A percentile compares a stretch with the other conserved stretches of the same genome.
Conservation (phyloP, 2,329 filamentous ascomycete genomes). For the Aschersonia sp. region DNA sequence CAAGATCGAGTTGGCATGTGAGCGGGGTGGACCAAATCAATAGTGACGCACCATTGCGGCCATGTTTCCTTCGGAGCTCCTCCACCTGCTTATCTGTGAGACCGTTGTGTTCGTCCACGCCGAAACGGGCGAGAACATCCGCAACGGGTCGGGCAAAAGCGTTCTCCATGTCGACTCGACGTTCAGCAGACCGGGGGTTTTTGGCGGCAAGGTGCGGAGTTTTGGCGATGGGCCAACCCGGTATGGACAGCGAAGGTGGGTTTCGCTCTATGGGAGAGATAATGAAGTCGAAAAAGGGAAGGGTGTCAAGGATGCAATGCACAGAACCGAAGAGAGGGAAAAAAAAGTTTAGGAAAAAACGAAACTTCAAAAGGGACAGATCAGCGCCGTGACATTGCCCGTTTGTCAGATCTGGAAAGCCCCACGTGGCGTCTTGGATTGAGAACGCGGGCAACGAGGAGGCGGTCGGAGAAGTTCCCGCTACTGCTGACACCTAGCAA, state of each 20-base stretch:
- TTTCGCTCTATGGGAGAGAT: not conserved
- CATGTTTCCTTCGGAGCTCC: conserved; percentile 41
- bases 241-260: not conserved
- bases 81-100: conserved; percentile 44
- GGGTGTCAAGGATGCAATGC: not conserved
- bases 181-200: conserved; percentile 3
- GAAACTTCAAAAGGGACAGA: conserved; percentile 1
- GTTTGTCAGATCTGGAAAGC: conserved; percentile 11
- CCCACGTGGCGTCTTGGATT: conserved; percentile 13
- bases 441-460: conserved; percentile 5
- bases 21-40: conserved; percentile 4
- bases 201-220: not conserved
- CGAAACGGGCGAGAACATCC: conserved; percentile 44
- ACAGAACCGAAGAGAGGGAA: not conserved
- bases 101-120: conserved; percentile 38
- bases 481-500: not conserved
- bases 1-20: too few species aligned
- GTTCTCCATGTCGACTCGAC: conserved; percentile 37
- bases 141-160: conserved; percentile 44
- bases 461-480: not conserved
- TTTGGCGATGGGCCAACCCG: conserved; percentile 2
- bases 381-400: conserved; percentile 12
- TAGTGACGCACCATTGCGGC: conserved; percentile 45
- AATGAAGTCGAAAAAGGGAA: not conserved
- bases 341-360: not conserved